phyloP scores from a whole-genome alignment of 208 protist genomes.

The Leishmania braziliensis region DNA sequence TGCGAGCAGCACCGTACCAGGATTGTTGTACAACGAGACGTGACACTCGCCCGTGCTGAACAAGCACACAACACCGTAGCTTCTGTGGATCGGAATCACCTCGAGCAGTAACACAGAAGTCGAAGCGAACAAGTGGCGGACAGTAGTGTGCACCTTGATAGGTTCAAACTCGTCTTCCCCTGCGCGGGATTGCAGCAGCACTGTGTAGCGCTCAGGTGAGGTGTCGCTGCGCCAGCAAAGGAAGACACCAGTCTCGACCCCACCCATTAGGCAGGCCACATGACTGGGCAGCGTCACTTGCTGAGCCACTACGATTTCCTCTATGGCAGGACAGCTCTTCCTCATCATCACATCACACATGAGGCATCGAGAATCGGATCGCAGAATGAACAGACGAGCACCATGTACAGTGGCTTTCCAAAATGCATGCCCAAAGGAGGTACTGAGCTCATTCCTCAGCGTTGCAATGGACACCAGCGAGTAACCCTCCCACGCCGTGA shows the following conservation, averaged over 20 bases:
- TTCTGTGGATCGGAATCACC: constrained; percentile 23
- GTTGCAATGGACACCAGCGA: constrained; percentile 20
- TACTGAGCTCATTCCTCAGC: constrained; percentile 36
- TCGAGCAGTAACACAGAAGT: constrained; percentile 29
- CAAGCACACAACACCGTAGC: constrained; percentile 34
- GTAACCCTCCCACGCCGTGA: constrained; percentile 17
- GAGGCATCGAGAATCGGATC: constrained; percentile 33
- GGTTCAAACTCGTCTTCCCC: constrained; percentile 15
- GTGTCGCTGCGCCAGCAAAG: constrained; percentile 24
- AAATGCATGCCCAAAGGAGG: constrained; percentile 18
- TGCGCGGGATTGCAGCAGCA: constrained; percentile 13
- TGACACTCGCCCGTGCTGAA: constrained; percentile 42
- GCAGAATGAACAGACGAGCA: constrained; percentile 24
- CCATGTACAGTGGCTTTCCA: constrained; percentile 27
- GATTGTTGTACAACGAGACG: constrained; percentile 21
- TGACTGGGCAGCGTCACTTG: constrained; percentile 24
- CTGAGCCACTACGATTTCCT: constrained; percentile 17
- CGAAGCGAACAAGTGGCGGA: not conserved
- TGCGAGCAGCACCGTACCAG: constrained; percentile 28
- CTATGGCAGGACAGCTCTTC: not conserved
- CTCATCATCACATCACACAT: constrained; percentile 32
- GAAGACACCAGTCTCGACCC: constrained; percentile 8
- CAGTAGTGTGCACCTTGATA: constrained; percentile 3
- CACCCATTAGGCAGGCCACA: constrained; percentile 21
- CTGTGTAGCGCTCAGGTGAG: constrained; percentile 11